A percentile compares a stretch with the other conserved stretches of the same genome.
phyloP scores from a whole-genome alignment of 2,329 filamentous ascomycete genomes.

The Trichoderma sp. region DNA sequence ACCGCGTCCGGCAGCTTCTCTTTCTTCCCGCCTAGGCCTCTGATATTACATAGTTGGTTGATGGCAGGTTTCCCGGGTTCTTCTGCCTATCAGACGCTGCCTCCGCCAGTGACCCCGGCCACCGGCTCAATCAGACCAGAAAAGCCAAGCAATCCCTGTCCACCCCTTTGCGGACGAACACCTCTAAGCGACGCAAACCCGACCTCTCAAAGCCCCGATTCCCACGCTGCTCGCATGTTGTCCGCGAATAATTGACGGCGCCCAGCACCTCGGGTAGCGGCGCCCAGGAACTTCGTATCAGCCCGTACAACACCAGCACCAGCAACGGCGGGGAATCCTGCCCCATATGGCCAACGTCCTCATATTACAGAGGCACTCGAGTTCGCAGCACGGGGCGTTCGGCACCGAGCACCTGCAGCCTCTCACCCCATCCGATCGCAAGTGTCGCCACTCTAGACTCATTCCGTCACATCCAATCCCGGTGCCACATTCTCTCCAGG shows the following conservation, averaged over 20 bases:
- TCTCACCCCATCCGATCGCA: neutral
- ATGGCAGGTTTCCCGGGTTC: neutral
- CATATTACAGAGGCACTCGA: neutral
- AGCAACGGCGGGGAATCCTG: neutral
- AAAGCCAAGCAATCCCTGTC: neutral
- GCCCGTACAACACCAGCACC: neutral
- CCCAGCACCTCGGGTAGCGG: neutral
- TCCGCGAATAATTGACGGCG: neutral
- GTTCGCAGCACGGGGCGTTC: neutral
- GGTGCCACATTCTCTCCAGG: neutral
- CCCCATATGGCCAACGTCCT: neutral
- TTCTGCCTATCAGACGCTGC: constrained; percentile 8
- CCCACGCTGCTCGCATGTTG: neutral
- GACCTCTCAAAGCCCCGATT: neutral
- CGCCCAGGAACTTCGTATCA: neutral
- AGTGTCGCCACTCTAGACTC: neutral
- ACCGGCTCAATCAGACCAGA: constrained; percentile 10
- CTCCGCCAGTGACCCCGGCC: constrained; percentile 5
- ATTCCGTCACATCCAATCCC: neutral
- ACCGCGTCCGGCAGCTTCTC: neutral
- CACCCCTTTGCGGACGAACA: constrained; percentile 3
- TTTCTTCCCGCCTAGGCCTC: neutral
- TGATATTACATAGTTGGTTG: neutral
- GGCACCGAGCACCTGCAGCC: neutral
- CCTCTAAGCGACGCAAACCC: constrained; percentile 18